phyloP scores from a whole-genome alignment of 371 early-diverging fungal species.

The Umbelopsis sp. region DNA sequence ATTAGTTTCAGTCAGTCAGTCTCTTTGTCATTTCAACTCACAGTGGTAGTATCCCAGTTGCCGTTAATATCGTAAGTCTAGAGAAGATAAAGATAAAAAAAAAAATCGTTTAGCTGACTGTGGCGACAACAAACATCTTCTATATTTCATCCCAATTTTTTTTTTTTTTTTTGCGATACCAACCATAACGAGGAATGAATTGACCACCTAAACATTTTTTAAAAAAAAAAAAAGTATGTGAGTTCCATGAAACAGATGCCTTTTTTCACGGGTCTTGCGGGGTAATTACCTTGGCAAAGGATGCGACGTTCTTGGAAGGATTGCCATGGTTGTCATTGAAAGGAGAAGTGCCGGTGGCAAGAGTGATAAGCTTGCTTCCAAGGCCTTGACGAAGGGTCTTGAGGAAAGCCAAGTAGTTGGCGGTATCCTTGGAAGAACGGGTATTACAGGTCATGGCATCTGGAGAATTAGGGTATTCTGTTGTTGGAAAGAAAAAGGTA shows the following conservation, averaged over 20 bases:
- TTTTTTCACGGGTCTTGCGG: constrained; percentile 7
- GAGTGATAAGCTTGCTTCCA: constrained; percentile 27
- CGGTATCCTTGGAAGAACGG: constrained; percentile 54
- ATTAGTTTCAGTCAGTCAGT: neutral
- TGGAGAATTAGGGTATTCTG: constrained; percentile 47
- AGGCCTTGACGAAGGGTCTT: constrained; percentile 25
- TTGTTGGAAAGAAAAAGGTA: neutral
- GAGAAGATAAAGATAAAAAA: neutral
- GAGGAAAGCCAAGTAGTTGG: constrained; percentile 43
- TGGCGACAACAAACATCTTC: no score
- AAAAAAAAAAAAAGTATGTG: neutral
- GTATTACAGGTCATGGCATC: constrained; percentile 43
- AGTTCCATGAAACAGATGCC: neutral
- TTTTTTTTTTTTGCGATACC: constrained; percentile 19
- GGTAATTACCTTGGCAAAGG: constrained; percentile 45
- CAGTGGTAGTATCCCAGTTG: constrained; percentile 28
- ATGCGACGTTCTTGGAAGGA: constrained; percentile 27
- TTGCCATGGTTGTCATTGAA: constrained; percentile 30
- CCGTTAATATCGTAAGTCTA: constrained; percentile 49
- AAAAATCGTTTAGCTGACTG: neutral
- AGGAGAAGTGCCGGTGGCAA: constrained; percentile 27
- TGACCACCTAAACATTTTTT: neutral
- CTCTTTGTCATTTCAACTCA: neutral
- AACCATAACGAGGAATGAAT: constrained; percentile 36
- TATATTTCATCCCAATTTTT: no score